Percentiles rank a stretch among this genome's conserved stretches.
phyloP scores from a whole-genome alignment of 176 grass and related monocot species.

The Tillandsia leiboldiana region DNA sequence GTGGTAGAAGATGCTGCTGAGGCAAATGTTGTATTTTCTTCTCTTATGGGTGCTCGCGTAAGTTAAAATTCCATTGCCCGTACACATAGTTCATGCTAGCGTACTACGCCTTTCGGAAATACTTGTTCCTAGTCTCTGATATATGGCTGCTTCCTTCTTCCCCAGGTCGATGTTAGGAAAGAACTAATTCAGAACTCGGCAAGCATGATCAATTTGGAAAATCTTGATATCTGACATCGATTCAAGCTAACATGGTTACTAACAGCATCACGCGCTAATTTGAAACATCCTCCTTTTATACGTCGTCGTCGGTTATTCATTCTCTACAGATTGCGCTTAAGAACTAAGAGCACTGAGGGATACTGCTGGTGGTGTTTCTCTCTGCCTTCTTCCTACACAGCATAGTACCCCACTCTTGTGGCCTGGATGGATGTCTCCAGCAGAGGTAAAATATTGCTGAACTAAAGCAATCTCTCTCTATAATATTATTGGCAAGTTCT shows the following conservation, averaged over 20 bases:
- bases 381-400: too few relatives aligned
- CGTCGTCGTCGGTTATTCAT: too few relatives aligned
- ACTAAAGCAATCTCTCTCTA: too few relatives aligned
- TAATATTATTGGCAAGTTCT: too few relatives aligned
- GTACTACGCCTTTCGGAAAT: background rate
- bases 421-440: too few relatives aligned
- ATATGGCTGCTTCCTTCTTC: constrained; percentile 7
- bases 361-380: too few relatives aligned
- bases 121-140: background rate
- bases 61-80: constrained; percentile 17
- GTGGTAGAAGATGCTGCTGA: constrained; percentile 76
- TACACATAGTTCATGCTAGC: background rate
- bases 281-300: too few relatives aligned
- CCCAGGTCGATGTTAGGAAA: constrained; percentile 85
- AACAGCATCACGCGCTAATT: too few relatives aligned
- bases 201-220: constrained; percentile 61
- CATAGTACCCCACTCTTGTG: too few relatives aligned
- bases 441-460: too few relatives aligned
- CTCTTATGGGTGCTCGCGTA: constrained; percentile 83
- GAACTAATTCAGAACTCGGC: constrained; percentile 61
- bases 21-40: constrained; percentile 82
- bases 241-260: background rate
- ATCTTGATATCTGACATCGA: constrained; percentile 65
- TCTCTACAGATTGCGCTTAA: too few relatives aligned
- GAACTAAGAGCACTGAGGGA: too few relatives aligned